Evolutionary conservation across 2,329 filamentous ascomycete genomes (phyloP).

Genomic region (Arachnomyces sp.): DNA sequence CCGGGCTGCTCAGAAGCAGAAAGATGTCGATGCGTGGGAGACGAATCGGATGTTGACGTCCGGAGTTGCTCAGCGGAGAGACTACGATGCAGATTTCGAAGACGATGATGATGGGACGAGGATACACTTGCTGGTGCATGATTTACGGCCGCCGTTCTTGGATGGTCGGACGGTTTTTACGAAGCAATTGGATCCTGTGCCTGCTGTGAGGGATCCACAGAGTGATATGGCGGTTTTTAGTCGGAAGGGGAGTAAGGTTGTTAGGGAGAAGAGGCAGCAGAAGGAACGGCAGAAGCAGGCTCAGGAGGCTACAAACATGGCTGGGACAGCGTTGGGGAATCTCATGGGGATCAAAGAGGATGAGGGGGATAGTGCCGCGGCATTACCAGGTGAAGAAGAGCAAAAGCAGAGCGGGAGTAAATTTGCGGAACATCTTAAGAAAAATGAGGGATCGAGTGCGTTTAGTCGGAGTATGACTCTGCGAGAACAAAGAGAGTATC

Average conservation of each 20-base stretch:
- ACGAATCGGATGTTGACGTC: slow-evolving; percentile 97
- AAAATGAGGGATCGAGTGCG: slow-evolving; percentile 72
- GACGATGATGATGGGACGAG: slow-evolving; percentile 78
- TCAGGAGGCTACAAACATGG: slow-evolving; percentile 86
- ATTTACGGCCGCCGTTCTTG: slow-evolving; percentile 86
- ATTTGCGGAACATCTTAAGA: slow-evolving; percentile 85
- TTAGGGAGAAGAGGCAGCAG: slow-evolving; percentile 83
- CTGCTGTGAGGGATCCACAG: slow-evolving; percentile 83
- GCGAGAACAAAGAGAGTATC: slow-evolving; percentile 80
- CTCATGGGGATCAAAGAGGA: slow-evolving; percentile 93
- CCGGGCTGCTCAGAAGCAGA: slow-evolving; percentile 73
- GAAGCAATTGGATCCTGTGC: slow-evolving; percentile 90
- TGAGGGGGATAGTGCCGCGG: slow-evolving; percentile 74
- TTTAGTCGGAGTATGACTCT: slow-evolving; percentile 91
- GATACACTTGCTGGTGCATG: slow-evolving; percentile 85
- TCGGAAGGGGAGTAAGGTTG: slow-evolving; percentile 86
- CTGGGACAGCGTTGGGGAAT: slow-evolving; percentile 86
- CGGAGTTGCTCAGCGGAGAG: slow-evolving; percentile 82
- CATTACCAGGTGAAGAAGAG: slow-evolving; percentile 64
- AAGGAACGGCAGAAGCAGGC: slow-evolving; percentile 90
- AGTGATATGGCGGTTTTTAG: slow-evolving; percentile 99
- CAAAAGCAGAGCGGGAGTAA: slow-evolving; percentile 58
- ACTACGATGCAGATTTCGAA: slow-evolving; percentile 72
- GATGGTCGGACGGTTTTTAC: slow-evolving; percentile 95
- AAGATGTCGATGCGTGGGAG: slow-evolving; percentile 96